These are phyloP conservation scores for Chalaropsis ovoidea DNA, from an alignment of 2,329 filamentous ascomycete species.

Conservation along the genomic window DNA sequence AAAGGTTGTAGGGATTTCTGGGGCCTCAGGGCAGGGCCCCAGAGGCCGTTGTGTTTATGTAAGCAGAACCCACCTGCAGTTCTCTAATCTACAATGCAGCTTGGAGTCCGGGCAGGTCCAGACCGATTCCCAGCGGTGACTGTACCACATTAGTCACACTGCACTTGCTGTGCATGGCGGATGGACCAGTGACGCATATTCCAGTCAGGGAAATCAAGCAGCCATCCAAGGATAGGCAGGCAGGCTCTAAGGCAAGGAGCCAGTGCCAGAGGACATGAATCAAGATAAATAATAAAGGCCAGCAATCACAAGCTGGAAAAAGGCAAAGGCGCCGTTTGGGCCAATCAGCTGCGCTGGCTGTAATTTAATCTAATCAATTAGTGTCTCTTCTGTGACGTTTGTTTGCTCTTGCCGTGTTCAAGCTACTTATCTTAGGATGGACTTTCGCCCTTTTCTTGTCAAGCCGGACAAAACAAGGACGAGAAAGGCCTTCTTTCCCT, in stretches of 20 bases:
- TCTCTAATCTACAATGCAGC: neutral
- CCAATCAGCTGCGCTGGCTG: constrained; percentile 15
- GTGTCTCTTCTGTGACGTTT: neutral
- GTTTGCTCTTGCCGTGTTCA: neutral
- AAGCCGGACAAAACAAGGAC: neutral
- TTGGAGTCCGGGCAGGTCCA: neutral
- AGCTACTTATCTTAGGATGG: neutral
- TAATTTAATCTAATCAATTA: neutral
- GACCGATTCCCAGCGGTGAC: constrained; percentile 6
- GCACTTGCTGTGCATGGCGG: neutral
- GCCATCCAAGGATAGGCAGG: too few species aligned
- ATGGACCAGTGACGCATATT: neutral
- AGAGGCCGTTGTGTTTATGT: neutral
- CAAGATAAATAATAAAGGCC: neutral
- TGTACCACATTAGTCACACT: constrained; percentile 20
- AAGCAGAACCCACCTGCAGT: neutral
- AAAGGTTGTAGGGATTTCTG: neutral
- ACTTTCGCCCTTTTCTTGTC: neutral
- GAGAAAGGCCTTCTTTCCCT: neutral
- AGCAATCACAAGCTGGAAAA: neutral
- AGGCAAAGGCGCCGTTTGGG: neutral
- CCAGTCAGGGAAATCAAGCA: neutral
- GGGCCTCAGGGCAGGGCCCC: neutral
- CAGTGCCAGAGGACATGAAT: neutral
- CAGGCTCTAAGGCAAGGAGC: too few species aligned